Evolutionary conservation across 495 filamentous ascomycete species (phyloP), one percentile per base, ranked within the genome.

Genomic region (Xylaria bambusicola): DNA sequence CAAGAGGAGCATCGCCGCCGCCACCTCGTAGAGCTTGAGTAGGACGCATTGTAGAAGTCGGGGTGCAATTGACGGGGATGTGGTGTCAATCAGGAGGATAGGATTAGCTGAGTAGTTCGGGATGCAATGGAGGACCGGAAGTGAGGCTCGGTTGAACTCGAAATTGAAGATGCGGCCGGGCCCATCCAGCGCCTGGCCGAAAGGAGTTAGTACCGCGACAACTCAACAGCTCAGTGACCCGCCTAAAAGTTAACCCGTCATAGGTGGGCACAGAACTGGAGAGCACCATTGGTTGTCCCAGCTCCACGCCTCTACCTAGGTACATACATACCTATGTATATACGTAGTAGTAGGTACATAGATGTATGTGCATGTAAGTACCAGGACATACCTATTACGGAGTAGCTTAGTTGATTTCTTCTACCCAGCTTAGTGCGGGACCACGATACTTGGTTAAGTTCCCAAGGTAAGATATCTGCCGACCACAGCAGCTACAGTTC

Each of bases 41-140:
- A 70, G 82, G 81, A 58, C 75, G 76, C 90, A 94, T 94, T 75
- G 73, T 87, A 75, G 73, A 52, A 56, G 62, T 56, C 52, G 50
- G 60, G 23, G 61, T 67, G 20, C 42, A 56, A 66, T 65, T 65
- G 60, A 70, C 55, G 61, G 64, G 51, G 41, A 15, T 63, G 52
- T 50, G 61, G 56, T 40, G 41, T 74, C 70, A 69, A 71, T 73
- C 71, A 63, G 67, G 2, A 55, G 41, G 13, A 10, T 7, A 33
- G 49, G n/a, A n/a, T 51, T 33, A 33, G 29, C 10, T 33, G 21
- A 2, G 27, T 6, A 45, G n/a, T 27, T 42, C 49, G 58, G 21
- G 21, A 60, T 40, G 53, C 23, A 48, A 52, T 63, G 73, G 73
- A 70, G 62, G 68, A 59, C 65, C 65, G 63, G 52, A 29, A 42